Evolutionary conservation across 768 basidiomycete genomes (phyloP).

Genomic region (Lepiota subincarnata): DNA sequence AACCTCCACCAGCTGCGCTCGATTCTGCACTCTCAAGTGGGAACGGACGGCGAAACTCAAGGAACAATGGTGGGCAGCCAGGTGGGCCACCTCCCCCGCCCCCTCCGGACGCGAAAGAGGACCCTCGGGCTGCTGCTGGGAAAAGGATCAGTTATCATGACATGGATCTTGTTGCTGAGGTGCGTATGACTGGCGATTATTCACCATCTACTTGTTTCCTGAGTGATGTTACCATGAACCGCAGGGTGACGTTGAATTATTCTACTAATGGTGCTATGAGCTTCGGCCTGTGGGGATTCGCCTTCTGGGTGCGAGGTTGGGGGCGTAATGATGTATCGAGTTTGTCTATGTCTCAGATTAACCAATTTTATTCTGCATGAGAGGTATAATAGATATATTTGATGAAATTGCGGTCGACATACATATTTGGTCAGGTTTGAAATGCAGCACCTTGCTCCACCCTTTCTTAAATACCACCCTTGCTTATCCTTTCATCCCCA

Average conservation of each 20-base stretch:
- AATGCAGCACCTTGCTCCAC: conserved; percentile 16
- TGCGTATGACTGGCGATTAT: conserved; percentile 22
- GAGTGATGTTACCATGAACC: conserved; percentile 16
- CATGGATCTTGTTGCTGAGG: conserved; percentile 90
- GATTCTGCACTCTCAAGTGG: conserved; percentile 52
- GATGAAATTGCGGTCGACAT: conserved; percentile 11
- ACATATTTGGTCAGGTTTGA: conserved; percentile 34
- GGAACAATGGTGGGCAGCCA: conserved; percentile 30
- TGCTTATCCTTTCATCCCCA: background rate
- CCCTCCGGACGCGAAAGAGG: conserved; percentile 86
- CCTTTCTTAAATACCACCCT: conserved; percentile 1
- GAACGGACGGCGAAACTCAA: conserved; percentile 35
- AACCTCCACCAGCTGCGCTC: conserved; percentile 56
- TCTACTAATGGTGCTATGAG: conserved; percentile 30
- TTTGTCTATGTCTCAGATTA: conserved; percentile 11
- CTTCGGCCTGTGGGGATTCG: conserved; percentile 10
- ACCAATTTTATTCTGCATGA: conserved; percentile 1
- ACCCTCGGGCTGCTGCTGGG: conserved; percentile 86
- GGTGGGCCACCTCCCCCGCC: conserved; percentile 69
- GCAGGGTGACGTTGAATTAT: conserved; percentile 60
- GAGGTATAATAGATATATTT: conserved; percentile 9
- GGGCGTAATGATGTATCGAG: conserved; percentile 3
- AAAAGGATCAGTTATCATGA: conserved; percentile 93
- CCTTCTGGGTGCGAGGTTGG: conserved; percentile 36
- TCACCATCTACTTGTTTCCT: conserved; percentile 5